Evolutionary conservation across 495 filamentous ascomycete species (phyloP).

Genomic region (Aspergillus leporis): DNA sequence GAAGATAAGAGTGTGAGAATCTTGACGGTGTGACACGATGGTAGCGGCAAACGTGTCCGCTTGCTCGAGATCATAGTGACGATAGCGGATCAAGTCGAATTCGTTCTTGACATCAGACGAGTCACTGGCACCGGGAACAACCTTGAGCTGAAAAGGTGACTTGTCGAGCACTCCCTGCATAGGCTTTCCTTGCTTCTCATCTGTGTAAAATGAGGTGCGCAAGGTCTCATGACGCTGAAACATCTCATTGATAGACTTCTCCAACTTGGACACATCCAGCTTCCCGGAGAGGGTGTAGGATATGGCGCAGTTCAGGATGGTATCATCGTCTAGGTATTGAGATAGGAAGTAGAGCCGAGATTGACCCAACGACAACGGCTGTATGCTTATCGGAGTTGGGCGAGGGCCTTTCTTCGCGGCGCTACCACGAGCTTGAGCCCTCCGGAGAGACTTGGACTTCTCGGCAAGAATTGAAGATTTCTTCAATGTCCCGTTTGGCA

Average conservation of each 20-base stretch:
- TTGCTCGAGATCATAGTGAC: not conserved
- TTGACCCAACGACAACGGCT: conserved; percentile 8
- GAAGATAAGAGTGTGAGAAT: conserved; percentile 18
- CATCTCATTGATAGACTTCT: not conserved
- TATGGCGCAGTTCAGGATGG: conserved; percentile 8
- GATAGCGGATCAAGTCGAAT: conserved; percentile 28
- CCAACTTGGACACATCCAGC: not conserved
- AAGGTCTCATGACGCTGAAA: not conserved
- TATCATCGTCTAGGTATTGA: conserved; percentile 7
- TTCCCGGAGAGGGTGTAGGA: not conserved
- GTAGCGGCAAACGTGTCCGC: conserved; percentile 12
- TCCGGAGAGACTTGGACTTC: no score
- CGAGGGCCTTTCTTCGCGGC: no score
- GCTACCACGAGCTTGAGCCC: no score
- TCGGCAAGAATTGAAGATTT: not conserved
- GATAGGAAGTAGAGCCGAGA: conserved; percentile 2
- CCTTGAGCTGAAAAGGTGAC: not conserved
- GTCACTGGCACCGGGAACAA: not conserved
- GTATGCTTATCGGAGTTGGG: not conserved
- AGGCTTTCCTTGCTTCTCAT: not conserved
- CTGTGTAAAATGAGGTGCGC: conserved; percentile 1
- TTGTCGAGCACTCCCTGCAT: not conserved
- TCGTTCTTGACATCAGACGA: conserved; percentile 33
- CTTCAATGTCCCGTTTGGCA: no score
- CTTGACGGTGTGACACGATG: conserved; percentile 7